phyloP scores from a whole-genome alignment of 495 filamentous ascomycete species.

The Monascus purpureus region DNA sequence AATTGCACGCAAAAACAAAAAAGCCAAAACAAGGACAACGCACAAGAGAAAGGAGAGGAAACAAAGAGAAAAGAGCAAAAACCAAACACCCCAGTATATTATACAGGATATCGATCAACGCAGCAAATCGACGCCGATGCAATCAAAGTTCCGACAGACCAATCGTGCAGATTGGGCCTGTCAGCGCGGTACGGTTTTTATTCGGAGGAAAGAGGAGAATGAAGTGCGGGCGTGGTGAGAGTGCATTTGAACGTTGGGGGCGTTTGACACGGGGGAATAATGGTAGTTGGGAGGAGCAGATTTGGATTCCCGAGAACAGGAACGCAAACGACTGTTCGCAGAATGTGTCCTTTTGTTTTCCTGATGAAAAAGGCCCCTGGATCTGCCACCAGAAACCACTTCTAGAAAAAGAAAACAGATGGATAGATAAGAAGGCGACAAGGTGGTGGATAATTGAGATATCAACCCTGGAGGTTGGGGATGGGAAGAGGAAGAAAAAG shows the following conservation, averaged over 20 bases:
- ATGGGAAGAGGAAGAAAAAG: too few species aligned
- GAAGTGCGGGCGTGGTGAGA: conserved; percentile 23
- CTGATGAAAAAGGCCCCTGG: too few species aligned
- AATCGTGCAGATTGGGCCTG: conserved; percentile 19
- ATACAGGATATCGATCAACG: conserved; percentile 37
- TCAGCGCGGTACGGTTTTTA: conserved; percentile 34
- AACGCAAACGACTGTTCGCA: too few species aligned
- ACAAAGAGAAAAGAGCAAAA: conserved; percentile 9
- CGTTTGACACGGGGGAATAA: too few species aligned
- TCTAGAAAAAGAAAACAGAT: too few species aligned
- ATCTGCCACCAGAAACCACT: too few species aligned
- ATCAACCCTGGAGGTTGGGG: too few species aligned
- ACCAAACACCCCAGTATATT: conserved; percentile 29
- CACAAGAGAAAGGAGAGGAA: conserved; percentile 8
- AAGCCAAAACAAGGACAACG: conserved; percentile 8
- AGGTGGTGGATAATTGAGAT: too few species aligned
- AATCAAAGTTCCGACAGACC: conserved; percentile 9
- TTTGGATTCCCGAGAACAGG: too few species aligned
- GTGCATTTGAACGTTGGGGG: conserved; percentile 37
- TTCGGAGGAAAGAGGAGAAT: conserved; percentile 29
- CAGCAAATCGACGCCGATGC: conserved; percentile 27
- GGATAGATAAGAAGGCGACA: too few species aligned
- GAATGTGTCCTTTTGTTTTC: too few species aligned
- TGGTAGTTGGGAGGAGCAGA: too few species aligned
- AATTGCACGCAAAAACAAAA: conserved; percentile 7